A percentile compares a stretch with the other conserved stretches of the same genome.
Evolutionary conservation across 495 filamentous ascomycete genomes (phyloP).

Genomic region (Aspergillus egyptiacus): DNA sequence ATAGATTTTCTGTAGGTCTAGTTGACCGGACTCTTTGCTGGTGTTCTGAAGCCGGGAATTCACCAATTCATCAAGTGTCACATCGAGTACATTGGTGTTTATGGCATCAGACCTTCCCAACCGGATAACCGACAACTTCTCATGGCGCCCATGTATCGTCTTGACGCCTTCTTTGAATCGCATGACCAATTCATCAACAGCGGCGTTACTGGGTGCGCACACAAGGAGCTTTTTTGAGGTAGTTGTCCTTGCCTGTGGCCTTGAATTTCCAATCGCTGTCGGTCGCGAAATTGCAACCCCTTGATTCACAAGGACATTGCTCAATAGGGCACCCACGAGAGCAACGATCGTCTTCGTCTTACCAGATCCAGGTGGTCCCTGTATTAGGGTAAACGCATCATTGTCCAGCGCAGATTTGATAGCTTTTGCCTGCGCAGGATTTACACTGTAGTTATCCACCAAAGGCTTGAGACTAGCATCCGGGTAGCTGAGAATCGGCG

Average conservation of each 20-base stretch:
- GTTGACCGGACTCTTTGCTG: slow-evolving; percentile 39
- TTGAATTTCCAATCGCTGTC: slow-evolving; percentile 19
- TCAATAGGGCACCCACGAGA: slow-evolving; percentile 84
- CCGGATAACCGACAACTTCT: slow-evolving; percentile 77
- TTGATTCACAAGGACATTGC: slow-evolving; percentile 47
- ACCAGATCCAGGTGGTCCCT: slow-evolving; percentile 92
- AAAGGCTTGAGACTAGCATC: slow-evolving; percentile 62
- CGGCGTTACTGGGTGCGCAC: slow-evolving; percentile 94
- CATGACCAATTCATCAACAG: slow-evolving; percentile 92
- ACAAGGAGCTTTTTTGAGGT: slow-evolving; percentile 81
- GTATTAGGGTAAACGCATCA: slow-evolving; percentile 91
- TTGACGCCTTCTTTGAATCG: slow-evolving; percentile 86
- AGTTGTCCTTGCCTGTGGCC: slow-evolving; percentile 22
- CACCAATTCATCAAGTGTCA: slow-evolving; percentile 90
- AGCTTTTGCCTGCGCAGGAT: slow-evolving; percentile 85
- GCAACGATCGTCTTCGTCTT: slow-evolving; percentile 98
- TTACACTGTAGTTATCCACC: slow-evolving; percentile 72
- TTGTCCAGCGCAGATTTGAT: slow-evolving; percentile 88
- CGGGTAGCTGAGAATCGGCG: slow-evolving; percentile 72
- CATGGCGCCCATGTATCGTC: slow-evolving; percentile 61
- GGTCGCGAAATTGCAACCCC: slow-evolving; percentile 49
- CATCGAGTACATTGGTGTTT: slow-evolving; percentile 81
- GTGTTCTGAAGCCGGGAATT: slow-evolving; percentile 55
- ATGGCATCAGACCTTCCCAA: slow-evolving; percentile 92
- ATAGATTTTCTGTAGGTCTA: slow-evolving; percentile 70